Conservation (phyloP, 2,329 filamentous ascomycete species). For the Podosphaera aphanis region DNA sequence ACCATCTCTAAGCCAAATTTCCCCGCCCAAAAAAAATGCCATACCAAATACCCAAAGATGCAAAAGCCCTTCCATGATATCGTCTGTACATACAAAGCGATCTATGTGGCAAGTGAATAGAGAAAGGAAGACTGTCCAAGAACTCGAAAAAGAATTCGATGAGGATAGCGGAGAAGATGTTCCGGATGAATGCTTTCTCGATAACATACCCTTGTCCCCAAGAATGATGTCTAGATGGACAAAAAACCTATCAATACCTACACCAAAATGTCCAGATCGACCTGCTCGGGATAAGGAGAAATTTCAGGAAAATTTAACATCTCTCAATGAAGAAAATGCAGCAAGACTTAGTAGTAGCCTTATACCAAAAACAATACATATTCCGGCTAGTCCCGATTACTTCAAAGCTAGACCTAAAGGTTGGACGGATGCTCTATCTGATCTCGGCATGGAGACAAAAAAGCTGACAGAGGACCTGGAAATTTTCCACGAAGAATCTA, state of each 20-base stretch:
- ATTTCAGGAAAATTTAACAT: constrained; percentile 34
- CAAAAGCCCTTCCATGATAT: neutral
- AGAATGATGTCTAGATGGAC: constrained; percentile 13
- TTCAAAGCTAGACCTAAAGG: constrained; percentile 41
- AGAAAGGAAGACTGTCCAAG: constrained; percentile 40
- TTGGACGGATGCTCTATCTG: constrained; percentile 47
- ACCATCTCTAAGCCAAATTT: neutral
- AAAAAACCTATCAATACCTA: constrained; percentile 27
- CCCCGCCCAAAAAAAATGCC: constrained; percentile 12
- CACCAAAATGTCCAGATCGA: constrained; percentile 16
- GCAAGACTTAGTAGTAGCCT: constrained; percentile 22
- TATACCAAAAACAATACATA: constrained; percentile 18
- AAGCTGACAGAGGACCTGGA: constrained; percentile 61
- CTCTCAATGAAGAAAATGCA: too few species aligned
- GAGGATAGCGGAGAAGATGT: constrained; percentile 58
- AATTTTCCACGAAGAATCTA: constrained; percentile 42
- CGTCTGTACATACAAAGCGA: constrained; percentile 11
- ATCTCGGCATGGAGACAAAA: constrained; percentile 49
- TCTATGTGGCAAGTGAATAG: constrained; percentile 45
- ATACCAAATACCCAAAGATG: constrained; percentile 7
- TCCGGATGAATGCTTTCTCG: constrained; percentile 54
- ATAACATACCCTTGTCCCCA: constrained; percentile 68
- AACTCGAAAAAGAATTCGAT: constrained; percentile 55
- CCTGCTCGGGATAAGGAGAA: constrained; percentile 12
- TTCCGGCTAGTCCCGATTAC: constrained; percentile 28